Evolutionary conservation across 208 protist species (phyloP), one percentile per base, ranked within the genome.

Genomic region (Trypanosoma theileri): DNA sequence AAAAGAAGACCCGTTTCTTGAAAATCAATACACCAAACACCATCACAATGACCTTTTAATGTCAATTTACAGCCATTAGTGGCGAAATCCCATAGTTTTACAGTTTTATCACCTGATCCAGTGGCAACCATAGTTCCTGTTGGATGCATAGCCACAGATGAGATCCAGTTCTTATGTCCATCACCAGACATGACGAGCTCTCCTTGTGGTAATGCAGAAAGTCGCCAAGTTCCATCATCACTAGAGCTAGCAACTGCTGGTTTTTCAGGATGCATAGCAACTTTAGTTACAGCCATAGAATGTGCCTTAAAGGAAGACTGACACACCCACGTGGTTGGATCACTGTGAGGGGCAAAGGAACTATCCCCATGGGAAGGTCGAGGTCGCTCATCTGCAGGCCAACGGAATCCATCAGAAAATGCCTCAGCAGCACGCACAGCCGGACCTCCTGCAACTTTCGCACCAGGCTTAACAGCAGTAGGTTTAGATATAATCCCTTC

Each of bases 71-170:
- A 99, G 45, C 77, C 79, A 55, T 86, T 89, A 64, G 62, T 94
- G 40, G 82, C 82, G 59, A 99, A 98, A 79, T 98, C 96, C 97
- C 98, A 99, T 24, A 99, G 59, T 81, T 98, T 98, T 46, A 99
- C 88, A 4, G 96, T 98, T 69, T 96, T 91, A 71, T 99, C 98
- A 12, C 96, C 97, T n/a, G 93, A 97, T 16, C 77, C 83, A 12
- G 98, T 98, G 4, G 93, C 97, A 11, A 98, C 77, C 80, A 98
- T 95, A n/a, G 93, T 94, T 52, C 97, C 96, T 51, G 77, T 76
- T 1, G 94, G 92, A 73, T 96, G 85, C 75, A 98, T 92, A n/a
- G 77, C 86, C 26, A 95, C 71, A 61, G 80, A 71, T 22, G 88
- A 77, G 45, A 98, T 76, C 96, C 96, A 99, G 74, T 96, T 97